Evolutionary conservation across 306 rosid species (phyloP).

Genomic region (Prunus persica): DNA sequence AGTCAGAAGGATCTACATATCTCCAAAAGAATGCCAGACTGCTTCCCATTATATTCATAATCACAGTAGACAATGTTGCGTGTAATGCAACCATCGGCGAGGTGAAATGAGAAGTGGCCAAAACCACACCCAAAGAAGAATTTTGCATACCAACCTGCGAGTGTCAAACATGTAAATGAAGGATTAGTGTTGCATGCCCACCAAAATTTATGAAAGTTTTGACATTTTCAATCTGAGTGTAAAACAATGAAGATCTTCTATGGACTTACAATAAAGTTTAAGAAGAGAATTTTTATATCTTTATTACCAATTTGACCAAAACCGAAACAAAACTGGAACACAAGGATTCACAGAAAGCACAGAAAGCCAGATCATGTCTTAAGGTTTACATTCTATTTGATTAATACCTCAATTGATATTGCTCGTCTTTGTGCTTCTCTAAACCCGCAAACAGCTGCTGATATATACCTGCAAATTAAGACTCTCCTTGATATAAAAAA

Average conservation of each 20-base stretch:
- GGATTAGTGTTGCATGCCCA: neutral
- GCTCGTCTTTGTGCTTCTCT: too few species aligned
- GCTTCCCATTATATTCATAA: conserved; percentile 49
- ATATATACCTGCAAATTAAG: too few species aligned
- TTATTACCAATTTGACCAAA: too few species aligned
- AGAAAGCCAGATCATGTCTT: too few species aligned
- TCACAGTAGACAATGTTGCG: conserved; percentile 37
- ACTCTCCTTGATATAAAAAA: too few species aligned
- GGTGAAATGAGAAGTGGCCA: conserved; percentile 38
- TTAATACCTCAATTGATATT: too few species aligned
- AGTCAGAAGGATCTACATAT: conserved; percentile 27
- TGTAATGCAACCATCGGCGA: conserved; percentile 40
- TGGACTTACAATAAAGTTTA: too few species aligned
- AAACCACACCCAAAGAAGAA: conserved; percentile 41
- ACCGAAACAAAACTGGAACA: too few species aligned
- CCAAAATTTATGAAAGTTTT: neutral
- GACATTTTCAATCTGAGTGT: neutral
- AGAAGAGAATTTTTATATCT: too few species aligned
- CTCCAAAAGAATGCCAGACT: conserved; percentile 38
- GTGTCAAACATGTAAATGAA: neutral
- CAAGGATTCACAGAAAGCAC: too few species aligned
- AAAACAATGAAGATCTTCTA: neutral
- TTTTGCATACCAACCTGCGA: conserved; percentile 48
- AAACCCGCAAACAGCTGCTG: too few species aligned
- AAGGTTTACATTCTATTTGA: too few species aligned